These are phyloP conservation scores for Mesembryanthemum crystallinum DNA, from an alignment of 148 eudicot genomes.

Conservation along the genomic window DNA sequence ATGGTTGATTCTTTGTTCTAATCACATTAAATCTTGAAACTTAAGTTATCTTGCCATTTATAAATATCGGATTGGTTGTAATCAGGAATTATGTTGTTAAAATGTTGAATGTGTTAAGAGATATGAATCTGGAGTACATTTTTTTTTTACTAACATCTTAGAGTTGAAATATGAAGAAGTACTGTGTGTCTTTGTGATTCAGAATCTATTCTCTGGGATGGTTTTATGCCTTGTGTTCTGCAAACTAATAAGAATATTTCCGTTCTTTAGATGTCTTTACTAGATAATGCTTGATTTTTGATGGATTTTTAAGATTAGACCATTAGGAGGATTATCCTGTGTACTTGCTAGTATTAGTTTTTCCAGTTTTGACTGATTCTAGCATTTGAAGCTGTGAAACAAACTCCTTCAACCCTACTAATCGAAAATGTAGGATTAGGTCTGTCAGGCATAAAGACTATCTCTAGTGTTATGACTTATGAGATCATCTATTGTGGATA, in stretches of 20 bases:
- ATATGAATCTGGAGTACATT: background rate
- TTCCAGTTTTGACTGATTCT: background rate
- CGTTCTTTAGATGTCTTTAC: no score
- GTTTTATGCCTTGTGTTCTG: no score
- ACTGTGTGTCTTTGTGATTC: no score
- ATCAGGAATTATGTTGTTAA: background rate
- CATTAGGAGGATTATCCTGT: background rate
- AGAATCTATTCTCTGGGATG: no score
- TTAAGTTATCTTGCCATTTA: background rate
- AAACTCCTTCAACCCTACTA: background rate
- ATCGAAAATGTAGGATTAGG: no score
- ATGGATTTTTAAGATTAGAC: background rate
- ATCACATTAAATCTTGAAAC: background rate
- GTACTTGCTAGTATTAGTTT: background rate
- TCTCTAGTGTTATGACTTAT: background rate
- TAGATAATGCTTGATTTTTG: no score
- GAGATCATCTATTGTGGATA: no score
- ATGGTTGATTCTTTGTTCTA: background rate
- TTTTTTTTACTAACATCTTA: background rate
- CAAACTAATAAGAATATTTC: no score
- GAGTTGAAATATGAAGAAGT: no score
- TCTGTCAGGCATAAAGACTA: no score
- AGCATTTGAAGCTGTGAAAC: background rate
- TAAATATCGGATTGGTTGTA: constrained; percentile 11
- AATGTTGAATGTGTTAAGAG: constrained; percentile 7